phyloP scores from a whole-genome alignment of 108 stramenopile species.

The Skeletonema marinoi region DNA sequence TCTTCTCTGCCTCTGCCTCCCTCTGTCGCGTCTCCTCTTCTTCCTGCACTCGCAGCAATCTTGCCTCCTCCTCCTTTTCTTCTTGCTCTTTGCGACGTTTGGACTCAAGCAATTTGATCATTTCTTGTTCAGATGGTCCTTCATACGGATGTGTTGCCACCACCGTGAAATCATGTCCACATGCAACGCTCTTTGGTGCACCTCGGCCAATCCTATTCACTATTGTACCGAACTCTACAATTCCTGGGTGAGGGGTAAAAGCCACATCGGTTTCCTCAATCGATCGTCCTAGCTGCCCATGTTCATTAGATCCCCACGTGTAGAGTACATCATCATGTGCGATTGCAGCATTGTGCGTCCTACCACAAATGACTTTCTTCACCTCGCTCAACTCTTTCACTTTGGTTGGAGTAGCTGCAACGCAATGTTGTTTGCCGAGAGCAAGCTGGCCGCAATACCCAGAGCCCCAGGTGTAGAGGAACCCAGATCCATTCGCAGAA shows the following conservation, averaged over 20 bases:
- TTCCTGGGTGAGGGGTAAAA: conserved; percentile 63
- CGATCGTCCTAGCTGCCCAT: conserved; percentile 22
- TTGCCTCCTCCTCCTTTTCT: conserved; percentile 34
- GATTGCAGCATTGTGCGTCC: conserved; percentile 67
- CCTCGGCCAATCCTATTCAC: conserved; percentile 76
- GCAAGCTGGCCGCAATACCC: conserved; percentile 81
- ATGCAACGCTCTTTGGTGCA: conserved; percentile 53
- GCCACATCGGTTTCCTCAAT: conserved; percentile 8
- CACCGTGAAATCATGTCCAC: conserved; percentile 74
- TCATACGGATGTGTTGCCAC: conserved; percentile 75
- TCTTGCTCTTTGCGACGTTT: conserved; percentile 47
- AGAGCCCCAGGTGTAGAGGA: conserved; percentile 66
- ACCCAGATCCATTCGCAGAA: conserved; percentile 56
- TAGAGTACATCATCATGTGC: conserved; percentile 71
- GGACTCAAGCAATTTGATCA: conserved; percentile 47
- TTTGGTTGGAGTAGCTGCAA: conserved; percentile 45
- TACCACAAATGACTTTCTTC: conserved; percentile 56
- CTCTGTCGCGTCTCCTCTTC: conserved; percentile 19
- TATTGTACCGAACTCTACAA: conserved; percentile 71
- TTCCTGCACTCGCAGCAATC: conserved; percentile 9
- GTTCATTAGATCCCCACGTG: conserved; percentile 68
- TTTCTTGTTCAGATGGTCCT: conserved; percentile 61
- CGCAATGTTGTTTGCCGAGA: conserved; percentile 42
- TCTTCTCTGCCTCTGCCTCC: conserved; percentile 22
- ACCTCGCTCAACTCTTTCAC: conserved; percentile 45